Evolutionary conservation across 2,329 filamentous ascomycete species (phyloP).

Genomic region (Colletotrichum liaoningense): DNA sequence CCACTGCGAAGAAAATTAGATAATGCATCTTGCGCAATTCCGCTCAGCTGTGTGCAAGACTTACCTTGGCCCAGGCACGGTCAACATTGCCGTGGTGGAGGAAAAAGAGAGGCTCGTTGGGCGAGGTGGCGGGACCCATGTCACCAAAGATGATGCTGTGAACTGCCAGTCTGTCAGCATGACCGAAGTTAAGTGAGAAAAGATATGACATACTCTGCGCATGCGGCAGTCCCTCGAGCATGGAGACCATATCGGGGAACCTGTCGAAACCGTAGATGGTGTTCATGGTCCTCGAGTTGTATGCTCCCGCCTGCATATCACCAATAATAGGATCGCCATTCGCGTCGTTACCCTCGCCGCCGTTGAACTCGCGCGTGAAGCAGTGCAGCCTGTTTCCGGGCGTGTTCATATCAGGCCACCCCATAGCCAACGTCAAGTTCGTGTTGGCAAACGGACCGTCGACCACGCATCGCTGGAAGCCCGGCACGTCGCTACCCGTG

Average conservation of each 20-base stretch:
- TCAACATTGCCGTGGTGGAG: conserved; percentile 45
- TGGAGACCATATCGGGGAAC: conserved; percentile 26
- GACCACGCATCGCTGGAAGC: conserved; percentile 38
- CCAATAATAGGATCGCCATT: conserved; percentile 35
- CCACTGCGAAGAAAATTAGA: conserved; percentile 31
- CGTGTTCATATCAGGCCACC: conserved; percentile 36
- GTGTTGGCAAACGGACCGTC: conserved; percentile 40
- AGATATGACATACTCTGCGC: conserved; percentile 29
- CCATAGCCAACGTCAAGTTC: conserved; percentile 34
- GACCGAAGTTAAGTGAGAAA: not conserved
- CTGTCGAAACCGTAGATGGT: conserved; percentile 35
- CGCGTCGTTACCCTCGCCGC: conserved; percentile 20
- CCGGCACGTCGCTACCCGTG: conserved; percentile 32
- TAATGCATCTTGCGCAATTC: not conserved
- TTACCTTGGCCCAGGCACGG: conserved; percentile 39
- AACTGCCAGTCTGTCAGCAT: conserved; percentile 10
- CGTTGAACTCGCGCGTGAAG: conserved; percentile 38
- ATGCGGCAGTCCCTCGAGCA: conserved; percentile 38
- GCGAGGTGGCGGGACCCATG: conserved; percentile 41
- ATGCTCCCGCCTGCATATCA: conserved; percentile 36
- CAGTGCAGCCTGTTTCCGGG: conserved; percentile 36
- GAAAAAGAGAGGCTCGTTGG: conserved; percentile 44
- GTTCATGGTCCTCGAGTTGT: conserved; percentile 33
- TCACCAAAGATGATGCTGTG: conserved; percentile 40
- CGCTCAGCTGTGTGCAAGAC: not conserved